Evolutionary conservation across 352 stramenopile genomes (phyloP).

Genomic region (Globisporangium radiosum): DNA sequence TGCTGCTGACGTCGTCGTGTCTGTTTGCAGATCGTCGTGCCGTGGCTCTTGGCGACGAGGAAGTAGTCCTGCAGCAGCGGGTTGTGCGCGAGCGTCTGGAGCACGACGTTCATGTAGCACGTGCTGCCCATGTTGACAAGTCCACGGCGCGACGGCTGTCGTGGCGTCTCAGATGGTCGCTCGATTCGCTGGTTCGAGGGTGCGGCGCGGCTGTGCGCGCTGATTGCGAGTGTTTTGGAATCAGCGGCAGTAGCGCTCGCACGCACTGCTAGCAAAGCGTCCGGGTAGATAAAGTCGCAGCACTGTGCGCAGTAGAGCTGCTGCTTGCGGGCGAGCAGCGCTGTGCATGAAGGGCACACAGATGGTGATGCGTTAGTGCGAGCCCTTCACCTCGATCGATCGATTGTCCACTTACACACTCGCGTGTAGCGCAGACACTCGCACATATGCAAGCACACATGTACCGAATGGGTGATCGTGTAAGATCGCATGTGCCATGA

Average conservation of each 20-base stretch:
- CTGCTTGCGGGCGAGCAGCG: conserved; percentile 32
- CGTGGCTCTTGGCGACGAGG: conserved; percentile 50
- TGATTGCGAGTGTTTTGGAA: conserved; percentile 5
- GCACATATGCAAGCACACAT: neutral
- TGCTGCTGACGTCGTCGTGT: conserved; percentile 23
- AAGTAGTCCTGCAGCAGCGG: conserved; percentile 68
- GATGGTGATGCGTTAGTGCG: conserved; percentile 1
- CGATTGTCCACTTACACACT: neutral
- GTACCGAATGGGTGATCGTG: conserved; percentile 54
- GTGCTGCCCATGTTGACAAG: conserved; percentile 85
- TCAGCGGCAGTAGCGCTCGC: conserved; percentile 7
- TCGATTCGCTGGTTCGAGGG: no score
- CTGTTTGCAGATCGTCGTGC: conserved; percentile 60
- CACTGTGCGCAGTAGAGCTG: conserved; percentile 57
- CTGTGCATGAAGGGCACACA: conserved; percentile 14
- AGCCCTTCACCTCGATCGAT: neutral
- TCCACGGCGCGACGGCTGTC: conserved; percentile 27
- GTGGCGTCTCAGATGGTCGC: neutral
- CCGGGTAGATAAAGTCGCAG: conserved; percentile 55
- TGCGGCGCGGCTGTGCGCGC: no score
- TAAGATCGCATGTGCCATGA: conserved; percentile 61
- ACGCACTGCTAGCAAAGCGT: conserved; percentile 17
- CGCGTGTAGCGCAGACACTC: neutral
- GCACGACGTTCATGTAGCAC: conserved; percentile 79
- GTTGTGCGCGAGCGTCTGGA: conserved; percentile 69